Evolutionary conservation across 106 monocot species (phyloP).

Genomic region (Chionographis japonica): DNA sequence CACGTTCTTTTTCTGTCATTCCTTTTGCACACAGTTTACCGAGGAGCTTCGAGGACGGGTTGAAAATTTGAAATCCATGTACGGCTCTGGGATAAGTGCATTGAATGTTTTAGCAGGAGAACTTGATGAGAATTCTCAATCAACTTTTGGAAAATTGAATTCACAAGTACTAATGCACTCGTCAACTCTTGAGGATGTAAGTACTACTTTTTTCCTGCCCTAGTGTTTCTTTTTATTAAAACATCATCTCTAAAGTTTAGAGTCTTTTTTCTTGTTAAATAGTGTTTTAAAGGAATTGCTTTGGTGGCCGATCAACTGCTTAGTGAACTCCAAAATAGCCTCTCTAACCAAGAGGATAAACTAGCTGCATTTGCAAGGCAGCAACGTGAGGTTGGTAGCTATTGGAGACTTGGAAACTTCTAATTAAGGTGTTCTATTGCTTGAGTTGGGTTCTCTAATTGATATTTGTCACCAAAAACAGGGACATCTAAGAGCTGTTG

Average conservation of each 20-base stretch:
- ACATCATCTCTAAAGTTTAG: background rate
- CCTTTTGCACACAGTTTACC: constrained; percentile 45
- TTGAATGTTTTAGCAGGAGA: constrained; percentile 75
- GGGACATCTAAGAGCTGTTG: constrained; percentile 79
- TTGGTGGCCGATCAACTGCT: constrained; percentile 81
- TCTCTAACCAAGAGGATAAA: constrained; percentile 70
- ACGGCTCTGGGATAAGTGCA: constrained; percentile 59
- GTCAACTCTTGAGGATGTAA: constrained; percentile 74
- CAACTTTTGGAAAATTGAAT: constrained; percentile 62
- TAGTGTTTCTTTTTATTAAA: background rate
- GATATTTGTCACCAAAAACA: constrained; percentile 15
- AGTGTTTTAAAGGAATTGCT: constrained; percentile 83
- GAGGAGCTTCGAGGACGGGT: constrained; percentile 58
- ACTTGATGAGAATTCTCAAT: constrained; percentile 72
- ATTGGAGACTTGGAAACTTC: background rate
- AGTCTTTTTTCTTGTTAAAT: constrained; percentile 3
- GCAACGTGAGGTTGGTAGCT: constrained; percentile 60
- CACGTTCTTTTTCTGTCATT: background rate
- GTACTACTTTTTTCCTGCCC: constrained; percentile 3
- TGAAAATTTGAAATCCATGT: constrained; percentile 63
- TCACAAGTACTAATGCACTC: constrained; percentile 68
- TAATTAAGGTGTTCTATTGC: background rate
- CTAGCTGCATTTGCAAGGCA: constrained; percentile 66
- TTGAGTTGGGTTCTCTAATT: background rate
- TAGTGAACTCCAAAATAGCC: constrained; percentile 67